Conservation (phyloP, 148 eudicot species). For the Vaccinium myrtillus region DNA sequence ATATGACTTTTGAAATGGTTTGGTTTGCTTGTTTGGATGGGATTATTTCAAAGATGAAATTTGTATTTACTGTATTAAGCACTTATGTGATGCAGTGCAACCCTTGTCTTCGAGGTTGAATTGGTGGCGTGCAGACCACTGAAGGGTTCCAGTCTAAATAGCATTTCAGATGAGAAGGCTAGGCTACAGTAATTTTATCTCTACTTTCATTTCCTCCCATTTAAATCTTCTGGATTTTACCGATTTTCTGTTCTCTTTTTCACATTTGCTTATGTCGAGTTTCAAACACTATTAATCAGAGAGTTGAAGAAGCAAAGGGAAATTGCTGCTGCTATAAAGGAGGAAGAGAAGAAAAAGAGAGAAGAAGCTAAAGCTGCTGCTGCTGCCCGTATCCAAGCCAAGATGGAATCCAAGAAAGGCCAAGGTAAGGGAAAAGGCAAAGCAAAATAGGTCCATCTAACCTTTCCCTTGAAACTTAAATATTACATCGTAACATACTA, state of each 20-base stretch:
- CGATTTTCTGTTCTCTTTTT: not conserved
- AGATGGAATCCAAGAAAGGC: conserved; percentile 89
- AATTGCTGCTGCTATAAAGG: conserved; percentile 72
- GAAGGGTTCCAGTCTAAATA: conserved; percentile 75
- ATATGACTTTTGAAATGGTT: too few species aligned
- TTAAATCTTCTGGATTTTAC: not conserved
- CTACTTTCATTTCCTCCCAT: not conserved
- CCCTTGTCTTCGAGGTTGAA: conserved; percentile 89
- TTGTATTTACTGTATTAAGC: not conserved
- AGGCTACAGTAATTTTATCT: conserved; percentile 72
- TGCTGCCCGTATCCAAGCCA: conserved; percentile 96
- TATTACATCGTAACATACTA: not conserved
- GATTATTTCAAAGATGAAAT: not conserved
- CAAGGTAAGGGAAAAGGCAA: conserved; percentile 89
- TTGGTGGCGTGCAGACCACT: conserved; percentile 84
- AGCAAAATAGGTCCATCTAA: conserved; percentile 42
- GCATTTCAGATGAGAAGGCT: conserved; percentile 85
- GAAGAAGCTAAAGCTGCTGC: conserved; percentile 99
- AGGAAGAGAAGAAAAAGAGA: conserved; percentile 95
- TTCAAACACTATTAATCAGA: conserved; percentile 29
- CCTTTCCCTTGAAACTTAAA: not conserved
- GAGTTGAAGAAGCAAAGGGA: conserved; percentile 95
- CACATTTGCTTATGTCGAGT: not conserved
- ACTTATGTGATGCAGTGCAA: conserved; percentile 52
- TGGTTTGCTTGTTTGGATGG: not conserved